Percentiles rank a stretch among this genome's conserved stretches.
phyloP scores from a whole-genome alignment of 768 basidiomycete genomes.

The Coprinopsis cinerea region DNA sequence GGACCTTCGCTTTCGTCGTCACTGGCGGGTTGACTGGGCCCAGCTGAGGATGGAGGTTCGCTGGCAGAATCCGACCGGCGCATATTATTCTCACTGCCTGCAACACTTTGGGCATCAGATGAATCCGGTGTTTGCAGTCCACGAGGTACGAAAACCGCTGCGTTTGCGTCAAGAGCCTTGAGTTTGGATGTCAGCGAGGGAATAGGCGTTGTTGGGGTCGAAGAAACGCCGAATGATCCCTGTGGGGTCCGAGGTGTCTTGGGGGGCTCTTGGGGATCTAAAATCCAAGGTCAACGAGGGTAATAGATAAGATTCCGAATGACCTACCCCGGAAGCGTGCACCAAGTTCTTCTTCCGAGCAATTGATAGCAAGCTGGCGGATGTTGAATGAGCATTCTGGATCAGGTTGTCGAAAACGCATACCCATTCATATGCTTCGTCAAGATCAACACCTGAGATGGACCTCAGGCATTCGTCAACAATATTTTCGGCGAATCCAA shows the following conservation, averaged over 20 bases:
- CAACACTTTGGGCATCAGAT: neutral
- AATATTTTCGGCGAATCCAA: slow-evolving; percentile 67
- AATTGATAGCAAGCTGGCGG: slow-evolving; percentile 58
- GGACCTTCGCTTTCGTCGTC: neutral
- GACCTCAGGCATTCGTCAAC: slow-evolving; percentile 67
- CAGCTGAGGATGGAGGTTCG: neutral
- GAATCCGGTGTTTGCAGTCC: neutral
- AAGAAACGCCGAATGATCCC: slow-evolving; percentile 18
- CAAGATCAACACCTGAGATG: slow-evolving; percentile 67
- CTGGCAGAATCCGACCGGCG: neutral
- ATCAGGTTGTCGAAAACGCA: slow-evolving; percentile 14
- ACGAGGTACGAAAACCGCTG: slow-evolving; percentile 34
- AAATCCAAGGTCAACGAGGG: neutral
- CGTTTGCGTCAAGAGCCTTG: slow-evolving; percentile 31
- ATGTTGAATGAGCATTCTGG: neutral
- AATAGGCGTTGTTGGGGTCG: slow-evolving; percentile 16
- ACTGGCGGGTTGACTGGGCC: neutral
- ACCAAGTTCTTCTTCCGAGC: slow-evolving; percentile 52
- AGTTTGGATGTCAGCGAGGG: slow-evolving; percentile 11
- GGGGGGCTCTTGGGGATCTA: slow-evolving; percentile 18
- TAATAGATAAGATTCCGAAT: slow-evolving; percentile 4
- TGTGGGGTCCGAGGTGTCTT: slow-evolving; percentile 31
- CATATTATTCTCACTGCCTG: too few species aligned
- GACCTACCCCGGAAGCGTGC: slow-evolving; percentile 9
- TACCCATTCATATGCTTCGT: slow-evolving; percentile 91